A percentile compares a stretch with the other conserved stretches of the same genome.
phyloP scores from a whole-genome alignment of 2,329 filamentous ascomycete genomes.

The Colletotrichum chlorophyti region DNA sequence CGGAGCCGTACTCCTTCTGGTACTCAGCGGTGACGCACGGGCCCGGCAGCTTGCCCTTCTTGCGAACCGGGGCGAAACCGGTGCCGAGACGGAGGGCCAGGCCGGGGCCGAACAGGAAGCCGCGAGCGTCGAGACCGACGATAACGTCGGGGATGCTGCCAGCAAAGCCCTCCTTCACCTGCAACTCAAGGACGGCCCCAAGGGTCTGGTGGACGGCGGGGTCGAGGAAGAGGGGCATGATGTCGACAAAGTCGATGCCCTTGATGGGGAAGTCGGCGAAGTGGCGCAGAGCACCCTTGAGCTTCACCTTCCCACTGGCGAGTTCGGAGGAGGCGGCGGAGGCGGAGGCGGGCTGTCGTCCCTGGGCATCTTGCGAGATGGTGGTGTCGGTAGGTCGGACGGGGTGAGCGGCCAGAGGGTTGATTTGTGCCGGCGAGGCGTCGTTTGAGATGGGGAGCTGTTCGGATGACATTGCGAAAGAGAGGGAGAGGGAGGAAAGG shows the following conservation, averaged over 20 bases:
- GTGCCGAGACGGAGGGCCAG: conserved; percentile 84
- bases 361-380: conserved; percentile 62
- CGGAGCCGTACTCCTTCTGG: conserved; percentile 94
- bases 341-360: conserved; percentile 69
- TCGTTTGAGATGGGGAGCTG: conserved; percentile 23
- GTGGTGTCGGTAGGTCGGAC: conserved; percentile 34
- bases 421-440: conserved; percentile 33
- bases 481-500: conserved; percentile 37
- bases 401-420: conserved; percentile 41
- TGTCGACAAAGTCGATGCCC: conserved; percentile 97
- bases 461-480: conserved; percentile 43
- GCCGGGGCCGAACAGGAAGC: conserved; percentile 93
- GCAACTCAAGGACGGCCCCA: conserved; percentile 83
- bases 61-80: conserved; percentile 90
- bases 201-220: conserved; percentile 76
- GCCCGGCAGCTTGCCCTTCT: conserved; percentile 94
- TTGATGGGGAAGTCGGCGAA: conserved; percentile 91
- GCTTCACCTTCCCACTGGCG: conserved; percentile 75
- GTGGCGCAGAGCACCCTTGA: conserved; percentile 76
- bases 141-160: conserved; percentile 81
- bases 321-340: conserved; percentile 68
- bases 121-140: conserved; percentile 90
- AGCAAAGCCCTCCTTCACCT: conserved; percentile 71
- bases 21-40: conserved; percentile 85
- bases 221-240: conserved; percentile 92